These are phyloP conservation scores for Arabidopsis hybrid DNA, from an alignment of 441 rosid genomes.

Conservation along the genomic window DNA sequence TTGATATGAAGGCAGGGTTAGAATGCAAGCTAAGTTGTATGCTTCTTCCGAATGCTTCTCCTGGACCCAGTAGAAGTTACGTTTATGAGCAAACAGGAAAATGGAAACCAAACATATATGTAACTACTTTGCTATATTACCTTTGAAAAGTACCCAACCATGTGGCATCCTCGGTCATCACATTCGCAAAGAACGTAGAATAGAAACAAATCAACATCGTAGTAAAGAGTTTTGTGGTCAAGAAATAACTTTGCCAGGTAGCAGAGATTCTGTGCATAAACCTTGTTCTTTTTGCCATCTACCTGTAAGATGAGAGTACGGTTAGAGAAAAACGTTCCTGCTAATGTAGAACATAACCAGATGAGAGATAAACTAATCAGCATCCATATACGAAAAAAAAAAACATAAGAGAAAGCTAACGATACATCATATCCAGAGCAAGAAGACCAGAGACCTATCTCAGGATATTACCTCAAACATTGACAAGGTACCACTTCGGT, in stretches of 20 bases:
- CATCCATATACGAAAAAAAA: not conserved
- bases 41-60: slow-evolving; percentile 99
- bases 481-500: slow-evolving; percentile 92
- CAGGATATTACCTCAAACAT: slow-evolving; percentile 87
- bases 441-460: not conserved
- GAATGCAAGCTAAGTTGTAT: slow-evolving; percentile 97
- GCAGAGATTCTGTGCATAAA: slow-evolving; percentile 97
- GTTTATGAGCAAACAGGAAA: not conserved
- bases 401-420: too few relatives aligned
- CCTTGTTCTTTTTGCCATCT: slow-evolving; percentile 98
- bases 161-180: slow-evolving; percentile 99
- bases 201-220: slow-evolving; percentile 93
- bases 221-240: slow-evolving; percentile 98
- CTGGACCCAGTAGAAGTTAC: slow-evolving; percentile 54
- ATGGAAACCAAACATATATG: slow-evolving; percentile 13
- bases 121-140: slow-evolving; percentile 46
- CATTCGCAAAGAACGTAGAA: slow-evolving; percentile 95
- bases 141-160: slow-evolving; percentile 99
- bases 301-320: slow-evolving; percentile 55
- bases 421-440: too few relatives aligned
- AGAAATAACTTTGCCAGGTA: slow-evolving; percentile 95
- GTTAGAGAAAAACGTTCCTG: not conserved
- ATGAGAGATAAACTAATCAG: not conserved
- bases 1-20: slow-evolving; percentile 98
- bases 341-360: slow-evolving; percentile 6